A percentile compares a stretch with the other conserved stretches of the same genome.
Conservation (phyloP, 2,329 filamentous ascomycete species). For the Proliferodiscus dingleyae region DNA sequence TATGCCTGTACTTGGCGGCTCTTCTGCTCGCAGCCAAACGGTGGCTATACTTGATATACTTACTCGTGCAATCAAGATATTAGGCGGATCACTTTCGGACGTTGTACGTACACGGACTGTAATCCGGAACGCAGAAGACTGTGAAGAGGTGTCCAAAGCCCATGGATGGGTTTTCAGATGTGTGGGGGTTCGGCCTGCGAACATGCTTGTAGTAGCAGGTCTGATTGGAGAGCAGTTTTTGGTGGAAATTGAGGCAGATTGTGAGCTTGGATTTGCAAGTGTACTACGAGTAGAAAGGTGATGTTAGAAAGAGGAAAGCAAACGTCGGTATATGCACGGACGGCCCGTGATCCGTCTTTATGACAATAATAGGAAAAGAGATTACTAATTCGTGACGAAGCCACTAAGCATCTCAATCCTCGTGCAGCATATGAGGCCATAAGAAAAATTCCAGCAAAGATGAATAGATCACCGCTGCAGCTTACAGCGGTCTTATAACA, state of each 20-base stretch:
- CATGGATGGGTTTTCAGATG: slow-evolving; percentile 29
- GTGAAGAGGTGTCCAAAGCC: slow-evolving; percentile 25
- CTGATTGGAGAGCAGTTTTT: slow-evolving; percentile 15
- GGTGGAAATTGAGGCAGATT: slow-evolving; percentile 21
- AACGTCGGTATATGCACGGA: too few relatives aligned
- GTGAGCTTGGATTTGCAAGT: slow-evolving; percentile 11
- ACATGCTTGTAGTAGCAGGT: slow-evolving; percentile 15
- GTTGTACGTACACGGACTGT: slow-evolving; percentile 29
- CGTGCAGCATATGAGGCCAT: too few relatives aligned
- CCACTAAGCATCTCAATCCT: too few relatives aligned
- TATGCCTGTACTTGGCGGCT: slow-evolving; percentile 18
- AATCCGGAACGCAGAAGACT: slow-evolving; percentile 22
- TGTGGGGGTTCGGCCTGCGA: slow-evolving; percentile 20
- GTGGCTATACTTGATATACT: slow-evolving; percentile 30
- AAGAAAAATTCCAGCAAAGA: too few relatives aligned
- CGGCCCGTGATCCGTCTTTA: too few relatives aligned
- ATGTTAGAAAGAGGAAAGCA: too few relatives aligned
- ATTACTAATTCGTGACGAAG: too few relatives aligned
- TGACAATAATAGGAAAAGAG: too few relatives aligned
- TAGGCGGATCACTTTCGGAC: slow-evolving; percentile 27
- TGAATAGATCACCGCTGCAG: too few relatives aligned
- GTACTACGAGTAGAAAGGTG: neutral
- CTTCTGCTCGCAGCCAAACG: slow-evolving; percentile 21
- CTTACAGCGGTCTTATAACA: too few relatives aligned
- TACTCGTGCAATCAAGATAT: slow-evolving; percentile 21